Percentiles rank a stretch among this genome's conserved stretches.
These are phyloP conservation scores for Glaciozyma antarctica DNA, from an alignment of 768 basidiomycete species.

Conservation along the genomic window DNA sequence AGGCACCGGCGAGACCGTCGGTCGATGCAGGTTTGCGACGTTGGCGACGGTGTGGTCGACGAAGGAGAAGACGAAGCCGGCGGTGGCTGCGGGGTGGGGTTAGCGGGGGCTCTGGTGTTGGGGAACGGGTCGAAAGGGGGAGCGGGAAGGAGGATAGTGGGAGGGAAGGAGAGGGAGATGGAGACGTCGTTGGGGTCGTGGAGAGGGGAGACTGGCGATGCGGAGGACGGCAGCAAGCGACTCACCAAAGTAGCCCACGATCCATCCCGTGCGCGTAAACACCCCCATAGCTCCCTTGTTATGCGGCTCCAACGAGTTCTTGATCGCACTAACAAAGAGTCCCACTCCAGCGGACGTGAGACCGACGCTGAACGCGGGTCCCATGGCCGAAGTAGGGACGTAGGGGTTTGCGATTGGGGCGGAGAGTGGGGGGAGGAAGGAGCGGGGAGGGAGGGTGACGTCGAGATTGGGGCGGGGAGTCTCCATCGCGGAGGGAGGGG, in stretches of 20 bases:
- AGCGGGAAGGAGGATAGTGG: not conserved
- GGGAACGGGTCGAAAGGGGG: not conserved
- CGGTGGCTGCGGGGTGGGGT: slow-evolving; percentile 7
- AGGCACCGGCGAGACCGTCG: slow-evolving; percentile 71
- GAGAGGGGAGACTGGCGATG: too few species aligned
- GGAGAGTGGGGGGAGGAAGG: slow-evolving; percentile 25
- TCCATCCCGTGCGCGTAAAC: slow-evolving; percentile 73
- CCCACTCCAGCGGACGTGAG: slow-evolving; percentile 37
- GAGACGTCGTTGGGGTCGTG: too few species aligned
- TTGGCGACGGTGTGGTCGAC: slow-evolving; percentile 76
- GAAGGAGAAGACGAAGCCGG: slow-evolving; percentile 39
- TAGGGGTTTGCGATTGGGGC: slow-evolving; percentile 12
- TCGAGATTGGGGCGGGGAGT: slow-evolving; percentile 9
- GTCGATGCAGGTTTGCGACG: slow-evolving; percentile 55
- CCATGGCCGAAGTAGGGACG: slow-evolving; percentile 15
- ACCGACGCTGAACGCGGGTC: slow-evolving; percentile 24
- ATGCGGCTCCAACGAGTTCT: slow-evolving; percentile 72
- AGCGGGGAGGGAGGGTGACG: slow-evolving; percentile 27
- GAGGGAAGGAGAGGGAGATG: not conserved
- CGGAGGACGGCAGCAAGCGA: slow-evolving; percentile 11
- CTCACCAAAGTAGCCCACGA: slow-evolving; percentile 85
- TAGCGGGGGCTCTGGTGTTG: too few species aligned
- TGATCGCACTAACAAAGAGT: slow-evolving; percentile 47
- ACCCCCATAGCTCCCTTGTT: slow-evolving; percentile 74
- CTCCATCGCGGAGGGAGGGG: not conserved